A percentile compares a stretch with the other conserved stretches of the same genome.
These are phyloP conservation scores for Achlya hypogyna DNA, from an alignment of 352 stramenopile genomes.

Conservation along the genomic window DNA sequence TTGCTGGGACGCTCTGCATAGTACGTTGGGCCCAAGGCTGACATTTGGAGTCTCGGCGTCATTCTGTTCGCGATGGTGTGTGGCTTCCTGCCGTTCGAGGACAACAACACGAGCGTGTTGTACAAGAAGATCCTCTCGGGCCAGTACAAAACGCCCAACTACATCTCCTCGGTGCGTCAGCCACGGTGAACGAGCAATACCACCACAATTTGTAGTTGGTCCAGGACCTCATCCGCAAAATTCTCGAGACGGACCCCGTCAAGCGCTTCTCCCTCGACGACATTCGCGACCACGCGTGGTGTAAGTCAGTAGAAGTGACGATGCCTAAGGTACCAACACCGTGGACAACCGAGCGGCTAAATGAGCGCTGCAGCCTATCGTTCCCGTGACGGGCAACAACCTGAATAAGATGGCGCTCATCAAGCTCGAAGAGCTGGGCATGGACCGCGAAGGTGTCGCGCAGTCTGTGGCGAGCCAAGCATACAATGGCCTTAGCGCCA, in stretches of 20 bases:
- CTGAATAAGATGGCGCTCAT: constrained; percentile 8
- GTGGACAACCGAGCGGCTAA: background rate
- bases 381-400: background rate
- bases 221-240: constrained; percentile 69
- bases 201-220: constrained; percentile 28
- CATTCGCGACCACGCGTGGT: constrained; percentile 80
- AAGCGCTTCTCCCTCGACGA: constrained; percentile 62
- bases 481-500: constrained; percentile 8
- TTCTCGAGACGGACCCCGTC: constrained; percentile 79
- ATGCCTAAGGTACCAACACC: constrained; percentile 13
- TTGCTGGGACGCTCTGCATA: background rate
- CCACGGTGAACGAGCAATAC: background rate
- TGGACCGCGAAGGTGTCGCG: constrained; percentile 4
- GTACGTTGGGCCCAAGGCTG: constrained; percentile 75
- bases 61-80: constrained; percentile 90
- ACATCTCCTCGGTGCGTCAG: constrained; percentile 45
- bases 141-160: constrained; percentile 76
- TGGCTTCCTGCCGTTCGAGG: constrained; percentile 87
- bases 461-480: constrained; percentile 1
- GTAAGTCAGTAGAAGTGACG: constrained; percentile 24
- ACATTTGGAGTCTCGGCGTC: constrained; percentile 89
- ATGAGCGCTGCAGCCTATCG: background rate
- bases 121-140: constrained; percentile 91
- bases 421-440: constrained; percentile 17
- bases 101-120: constrained; percentile 84